Evolutionary conservation across 169 alveolate genomes (phyloP), one percentile per base, ranked within the genome.

Genomic region (Plasmodium gonderi): DNA sequence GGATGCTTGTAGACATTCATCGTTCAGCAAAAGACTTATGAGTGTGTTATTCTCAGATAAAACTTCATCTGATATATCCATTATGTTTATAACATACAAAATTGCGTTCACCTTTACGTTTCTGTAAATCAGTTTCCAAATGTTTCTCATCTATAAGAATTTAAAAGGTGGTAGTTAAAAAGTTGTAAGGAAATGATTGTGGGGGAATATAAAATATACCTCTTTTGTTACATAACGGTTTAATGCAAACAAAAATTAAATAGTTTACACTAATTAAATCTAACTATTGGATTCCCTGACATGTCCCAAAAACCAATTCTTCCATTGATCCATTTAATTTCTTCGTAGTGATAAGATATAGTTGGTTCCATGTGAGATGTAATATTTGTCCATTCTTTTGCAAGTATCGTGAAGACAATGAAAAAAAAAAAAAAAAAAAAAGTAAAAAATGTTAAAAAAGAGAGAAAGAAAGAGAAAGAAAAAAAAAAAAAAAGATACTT

Each of bases 331-430:
- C 65, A 87, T 42, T 74, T 74, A 54, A 87, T 54, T 67, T 87
- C 93, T 47, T 87, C 93, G 47, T 87, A 87, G 76, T 87, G 93
- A 49, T 87, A 87, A 36, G 93, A 74, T 45, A 87, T 76, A 47
- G 93, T 87, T 75, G 93, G 93, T 44, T 87, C 93, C 93, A 87
- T 87, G 64, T 44, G 45, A 42, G 93, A 87, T 7, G 93, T 75
- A 11, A 87, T 74, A 44, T 74, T 68, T 36, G 79, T 75, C 93
- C 93, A 87, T 87, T 87, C 93, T 87, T 87, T 87, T 33, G 79
- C 12, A 69, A 6, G 54, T 36, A 72, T 60, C 0, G 72, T 11
- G 72, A 42, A 42, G 31, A 20, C 7, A 1, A 31, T 7, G 9
- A 72, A 69, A 69, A 33, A 64, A 23, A 64, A 64, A 64, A 17